Percentiles rank a stretch among this genome's conserved stretches.
Evolutionary conservation across 2,329 filamentous ascomycete species (phyloP).

Genomic region (Clonostachys byssicola): DNA sequence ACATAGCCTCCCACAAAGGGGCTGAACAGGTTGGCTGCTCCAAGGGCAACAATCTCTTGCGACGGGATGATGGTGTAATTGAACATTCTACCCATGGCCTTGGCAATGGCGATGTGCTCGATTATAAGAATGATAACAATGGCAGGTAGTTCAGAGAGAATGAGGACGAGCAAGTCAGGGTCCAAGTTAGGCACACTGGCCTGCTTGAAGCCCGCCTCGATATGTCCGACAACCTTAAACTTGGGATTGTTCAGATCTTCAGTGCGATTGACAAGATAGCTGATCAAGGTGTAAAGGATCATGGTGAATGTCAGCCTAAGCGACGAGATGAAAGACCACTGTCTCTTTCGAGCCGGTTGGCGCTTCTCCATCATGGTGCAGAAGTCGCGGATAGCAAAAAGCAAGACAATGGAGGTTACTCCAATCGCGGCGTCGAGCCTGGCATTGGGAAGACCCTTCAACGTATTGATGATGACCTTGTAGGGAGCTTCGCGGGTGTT

Average conservation of each 20-base stretch:
- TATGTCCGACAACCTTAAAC: slow-evolving; percentile 61
- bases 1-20: slow-evolving; percentile 63
- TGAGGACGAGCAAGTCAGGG: slow-evolving; percentile 46
- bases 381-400: slow-evolving; percentile 59
- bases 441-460: slow-evolving; percentile 32
- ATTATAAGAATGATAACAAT: slow-evolving; percentile 75
- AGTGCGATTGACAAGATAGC: slow-evolving; percentile 61
- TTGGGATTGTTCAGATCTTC: slow-evolving; percentile 36
- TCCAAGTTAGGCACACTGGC: slow-evolving; percentile 57
- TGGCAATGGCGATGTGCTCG: slow-evolving; percentile 80
- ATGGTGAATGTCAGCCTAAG: slow-evolving; percentile 73
- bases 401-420: slow-evolving; percentile 59
- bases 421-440: slow-evolving; percentile 70
- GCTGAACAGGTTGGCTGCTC: slow-evolving; percentile 70
- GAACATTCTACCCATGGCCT: slow-evolving; percentile 75
- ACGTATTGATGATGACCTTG: slow-evolving; percentile 35
- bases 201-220: slow-evolving; percentile 65
- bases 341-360: slow-evolving; percentile 55
- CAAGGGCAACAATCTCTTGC: slow-evolving; percentile 75
- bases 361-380: slow-evolving; percentile 58
- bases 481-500: slow-evolving; percentile 40
- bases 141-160: slow-evolving; percentile 62
- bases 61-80: slow-evolving; percentile 77
- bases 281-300: slow-evolving; percentile 70
- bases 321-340: slow-evolving; percentile 72